These are phyloP conservation scores for Boletus barrowsii DNA, from an alignment of 768 basidiomycete species.

Conservation along the genomic window DNA sequence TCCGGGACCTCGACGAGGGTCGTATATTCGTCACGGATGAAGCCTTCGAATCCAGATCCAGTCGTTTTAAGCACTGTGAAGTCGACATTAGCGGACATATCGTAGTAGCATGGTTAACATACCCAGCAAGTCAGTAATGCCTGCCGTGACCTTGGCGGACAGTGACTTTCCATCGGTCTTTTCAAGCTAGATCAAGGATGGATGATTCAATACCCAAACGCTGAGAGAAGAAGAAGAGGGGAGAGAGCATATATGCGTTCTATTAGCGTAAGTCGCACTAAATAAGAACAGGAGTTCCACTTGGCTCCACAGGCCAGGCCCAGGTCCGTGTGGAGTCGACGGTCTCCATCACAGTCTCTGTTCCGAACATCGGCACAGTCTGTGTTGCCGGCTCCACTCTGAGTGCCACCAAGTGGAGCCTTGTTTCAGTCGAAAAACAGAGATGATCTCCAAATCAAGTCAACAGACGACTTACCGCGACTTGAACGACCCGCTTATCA, in stretches of 20 bases:
- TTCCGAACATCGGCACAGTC: constrained; percentile 6
- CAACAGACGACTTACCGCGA: constrained; percentile 42
- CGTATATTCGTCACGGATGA: constrained; percentile 85
- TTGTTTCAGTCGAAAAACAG: constrained; percentile 4
- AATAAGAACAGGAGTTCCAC: constrained; percentile 9
- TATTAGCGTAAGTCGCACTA: constrained; percentile 1
- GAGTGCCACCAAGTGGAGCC: constrained; percentile 1
- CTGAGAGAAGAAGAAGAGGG: neutral
- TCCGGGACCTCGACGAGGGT: constrained; percentile 82
- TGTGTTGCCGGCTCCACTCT: constrained; percentile 21
- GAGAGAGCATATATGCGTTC: neutral
- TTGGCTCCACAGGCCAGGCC: constrained; percentile 25
- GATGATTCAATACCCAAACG: neutral
- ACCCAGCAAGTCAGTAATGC: constrained; percentile 82
- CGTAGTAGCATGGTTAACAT: constrained; percentile 17
- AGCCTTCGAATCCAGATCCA: constrained; percentile 81
- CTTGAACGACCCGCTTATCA: constrained; percentile 72
- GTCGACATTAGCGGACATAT: neutral
- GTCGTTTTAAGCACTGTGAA: constrained; percentile 80
- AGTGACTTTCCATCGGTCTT: constrained; percentile 63
- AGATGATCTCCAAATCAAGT: neutral
- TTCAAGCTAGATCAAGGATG: constrained; percentile 47
- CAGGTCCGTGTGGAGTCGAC: constrained; percentile 19
- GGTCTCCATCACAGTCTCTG: neutral
- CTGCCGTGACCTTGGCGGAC: constrained; percentile 59